These are phyloP conservation scores for Cadophora malorum DNA, from an alignment of 2,329 filamentous ascomycete species.

Conservation along the genomic window DNA sequence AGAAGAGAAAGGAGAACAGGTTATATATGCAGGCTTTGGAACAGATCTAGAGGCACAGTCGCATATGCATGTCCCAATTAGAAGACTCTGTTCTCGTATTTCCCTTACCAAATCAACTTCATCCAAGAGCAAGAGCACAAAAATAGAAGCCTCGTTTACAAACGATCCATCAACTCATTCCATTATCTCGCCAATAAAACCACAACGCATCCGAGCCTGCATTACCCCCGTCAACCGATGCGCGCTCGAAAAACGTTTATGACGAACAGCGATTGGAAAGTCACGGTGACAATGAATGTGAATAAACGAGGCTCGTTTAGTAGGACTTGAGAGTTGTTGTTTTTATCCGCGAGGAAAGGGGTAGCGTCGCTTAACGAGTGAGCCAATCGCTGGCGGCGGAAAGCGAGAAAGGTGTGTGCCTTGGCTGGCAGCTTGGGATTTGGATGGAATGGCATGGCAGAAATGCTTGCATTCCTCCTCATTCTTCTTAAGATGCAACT, in stretches of 20 bases:
- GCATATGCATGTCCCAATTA: background rate
- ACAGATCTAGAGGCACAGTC: background rate
- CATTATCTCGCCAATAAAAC: background rate
- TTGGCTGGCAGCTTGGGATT: background rate
- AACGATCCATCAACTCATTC: background rate
- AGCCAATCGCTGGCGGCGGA: conserved; percentile 5
- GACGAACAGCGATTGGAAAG: background rate
- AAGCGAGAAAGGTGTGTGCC: background rate
- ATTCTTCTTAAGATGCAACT: too few relatives aligned
- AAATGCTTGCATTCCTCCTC: too few relatives aligned
- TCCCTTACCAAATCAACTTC: background rate
- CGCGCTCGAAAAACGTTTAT: background rate
- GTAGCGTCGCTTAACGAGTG: conserved; percentile 1
- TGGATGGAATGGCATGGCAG: background rate
- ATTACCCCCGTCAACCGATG: background rate
- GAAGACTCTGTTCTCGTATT: background rate
- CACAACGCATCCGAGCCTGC: background rate
- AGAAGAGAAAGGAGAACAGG: too few relatives aligned
- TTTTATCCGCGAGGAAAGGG: background rate
- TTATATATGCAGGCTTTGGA: background rate
- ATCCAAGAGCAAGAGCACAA: background rate
- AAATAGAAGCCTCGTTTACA: background rate
- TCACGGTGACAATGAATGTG: too few relatives aligned
- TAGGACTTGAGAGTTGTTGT: background rate
- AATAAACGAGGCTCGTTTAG: conserved; percentile 8